Conservation (phyloP, 139 green algal species). For the Tetraselmis striata region DNA sequence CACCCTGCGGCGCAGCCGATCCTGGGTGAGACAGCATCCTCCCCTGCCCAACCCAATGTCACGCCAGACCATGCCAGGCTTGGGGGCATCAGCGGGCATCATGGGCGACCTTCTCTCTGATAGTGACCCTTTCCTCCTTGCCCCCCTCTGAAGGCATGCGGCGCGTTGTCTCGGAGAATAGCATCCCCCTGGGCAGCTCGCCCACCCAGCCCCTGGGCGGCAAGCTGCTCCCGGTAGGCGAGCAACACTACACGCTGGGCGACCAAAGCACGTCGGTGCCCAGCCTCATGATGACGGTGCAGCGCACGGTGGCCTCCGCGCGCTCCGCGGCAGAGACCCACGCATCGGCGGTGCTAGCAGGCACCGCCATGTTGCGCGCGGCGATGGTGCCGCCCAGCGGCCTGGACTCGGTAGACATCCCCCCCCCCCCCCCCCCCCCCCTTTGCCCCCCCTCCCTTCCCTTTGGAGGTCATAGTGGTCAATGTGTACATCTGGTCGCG, state of each 20-base stretch:
- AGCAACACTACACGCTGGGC: no score
- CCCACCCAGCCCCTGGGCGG: no score
- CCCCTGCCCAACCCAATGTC: not conserved
- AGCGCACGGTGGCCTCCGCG: not conserved
- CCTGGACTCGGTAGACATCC: no score
- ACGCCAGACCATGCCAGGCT: no score
- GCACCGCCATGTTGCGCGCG: not conserved
- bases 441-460: no score
- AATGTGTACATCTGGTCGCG: no score
- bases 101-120: not conserved
- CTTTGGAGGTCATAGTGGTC: no score
- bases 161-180: not conserved
- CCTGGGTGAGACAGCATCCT: not conserved
- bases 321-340: not conserved
- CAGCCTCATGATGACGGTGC: not conserved
- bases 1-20: not conserved
- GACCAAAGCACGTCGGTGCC: not conserved
- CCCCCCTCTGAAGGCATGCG: not conserved
- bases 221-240: no score
- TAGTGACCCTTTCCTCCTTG: not conserved
- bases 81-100: not conserved
- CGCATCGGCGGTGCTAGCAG: not conserved
- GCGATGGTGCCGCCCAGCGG: no score
- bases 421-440: no score
- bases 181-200: no score